Evolutionary conservation across 306 rosid species (phyloP).

Genomic region (Pterocarpus santalinus): DNA sequence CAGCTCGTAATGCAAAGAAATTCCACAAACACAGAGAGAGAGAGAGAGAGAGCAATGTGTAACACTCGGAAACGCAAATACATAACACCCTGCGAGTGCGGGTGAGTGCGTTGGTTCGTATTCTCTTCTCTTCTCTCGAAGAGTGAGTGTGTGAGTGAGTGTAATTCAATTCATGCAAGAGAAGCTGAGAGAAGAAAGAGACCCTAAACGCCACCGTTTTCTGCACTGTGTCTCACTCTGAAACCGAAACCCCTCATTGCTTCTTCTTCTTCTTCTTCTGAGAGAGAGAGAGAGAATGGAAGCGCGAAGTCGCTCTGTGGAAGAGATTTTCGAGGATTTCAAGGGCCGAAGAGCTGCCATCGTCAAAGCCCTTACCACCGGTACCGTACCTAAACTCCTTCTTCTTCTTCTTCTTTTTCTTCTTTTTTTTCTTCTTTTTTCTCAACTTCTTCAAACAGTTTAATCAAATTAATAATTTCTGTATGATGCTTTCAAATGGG

Average conservation of each 20-base stretch:
- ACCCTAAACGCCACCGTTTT: neutral
- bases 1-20: neutral
- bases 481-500: neutral
- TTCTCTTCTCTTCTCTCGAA: neutral
- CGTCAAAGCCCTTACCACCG: slow-evolving; percentile 89
- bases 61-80: too few species aligned
- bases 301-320: slow-evolving; percentile 74
- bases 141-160: neutral
- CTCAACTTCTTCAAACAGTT: neutral
- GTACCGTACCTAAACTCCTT: slow-evolving; percentile 37
- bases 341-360: slow-evolving; percentile 83
- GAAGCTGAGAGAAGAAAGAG: neutral
- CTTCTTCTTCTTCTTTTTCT: neutral
- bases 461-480: too few species aligned
- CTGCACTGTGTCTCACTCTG: neutral
- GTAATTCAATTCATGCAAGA: neutral
- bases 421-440: neutral
- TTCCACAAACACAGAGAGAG: neutral
- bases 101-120: neutral
- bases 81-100: neutral
- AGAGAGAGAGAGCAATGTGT: neutral
- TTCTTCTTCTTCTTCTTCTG: neutral
- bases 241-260: neutral
- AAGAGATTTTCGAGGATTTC: slow-evolving; percentile 86
- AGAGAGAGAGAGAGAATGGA: slow-evolving; percentile 46